Evolutionary conservation across 192 early-diverging fungal genomes (phyloP).

Genomic region (Gaertneriomyces semiglobifer): DNA sequence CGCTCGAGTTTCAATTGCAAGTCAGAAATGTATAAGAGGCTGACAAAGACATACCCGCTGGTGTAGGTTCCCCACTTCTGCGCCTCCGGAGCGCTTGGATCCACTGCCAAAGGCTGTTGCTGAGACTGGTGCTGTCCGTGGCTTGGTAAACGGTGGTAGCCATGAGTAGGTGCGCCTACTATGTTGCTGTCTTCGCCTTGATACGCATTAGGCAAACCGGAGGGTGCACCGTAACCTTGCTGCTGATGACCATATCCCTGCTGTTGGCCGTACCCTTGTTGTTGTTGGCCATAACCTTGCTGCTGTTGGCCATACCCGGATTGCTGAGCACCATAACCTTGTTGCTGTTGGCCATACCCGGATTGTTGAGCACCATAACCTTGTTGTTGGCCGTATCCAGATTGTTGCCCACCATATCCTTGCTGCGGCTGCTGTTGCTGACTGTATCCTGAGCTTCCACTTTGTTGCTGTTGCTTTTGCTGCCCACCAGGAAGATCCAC

Average conservation of each 20-base stretch:
- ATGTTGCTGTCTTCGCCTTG: constrained; percentile 23
- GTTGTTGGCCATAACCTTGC: neutral
- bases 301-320: constrained; percentile 14
- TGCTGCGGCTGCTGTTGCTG: constrained; percentile 15
- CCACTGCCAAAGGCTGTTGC: constrained; percentile 25
- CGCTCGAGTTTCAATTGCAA: neutral
- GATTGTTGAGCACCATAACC: constrained; percentile 16
- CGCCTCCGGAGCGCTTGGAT: constrained; percentile 16
- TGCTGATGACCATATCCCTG: neutral
- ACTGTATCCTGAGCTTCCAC: neutral
- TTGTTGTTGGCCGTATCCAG: constrained; percentile 7
- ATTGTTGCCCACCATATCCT: neutral
- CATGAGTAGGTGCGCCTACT: constrained; percentile 17
- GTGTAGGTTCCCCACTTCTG: constrained; percentile 30
- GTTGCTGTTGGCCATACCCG: constrained; percentile 5
- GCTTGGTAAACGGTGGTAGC: constrained; percentile 18
- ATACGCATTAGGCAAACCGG: neutral
- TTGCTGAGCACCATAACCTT: constrained; percentile 14
- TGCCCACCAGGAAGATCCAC: constrained; percentile 9
- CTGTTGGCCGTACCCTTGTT: neutral
- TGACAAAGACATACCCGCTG: constrained; percentile 3
- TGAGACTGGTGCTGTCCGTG: neutral
- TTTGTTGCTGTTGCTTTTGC: constrained; percentile 18
- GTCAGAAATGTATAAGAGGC: neutral
- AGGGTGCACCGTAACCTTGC: neutral